Base-by-base conservation (phyloP, 192 early-diverging fungal species). In the Obelidium mucronatum region DNA sequence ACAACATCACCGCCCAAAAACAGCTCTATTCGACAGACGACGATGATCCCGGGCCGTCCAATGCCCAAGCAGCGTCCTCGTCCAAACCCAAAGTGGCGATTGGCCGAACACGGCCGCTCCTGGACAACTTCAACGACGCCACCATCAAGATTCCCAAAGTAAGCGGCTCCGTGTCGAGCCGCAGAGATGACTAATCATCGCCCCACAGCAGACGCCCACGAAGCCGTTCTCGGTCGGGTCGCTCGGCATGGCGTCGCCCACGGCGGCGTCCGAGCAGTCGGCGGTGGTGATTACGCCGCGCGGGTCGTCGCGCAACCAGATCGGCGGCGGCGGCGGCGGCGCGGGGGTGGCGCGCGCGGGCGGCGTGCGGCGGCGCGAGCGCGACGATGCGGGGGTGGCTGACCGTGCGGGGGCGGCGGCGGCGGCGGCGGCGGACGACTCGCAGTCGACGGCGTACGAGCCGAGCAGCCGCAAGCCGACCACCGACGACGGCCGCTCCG, bases 21-120 rank as follows among this genome's bases (percentile, higher is more conserved):
- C 59, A 61, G 59, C 59, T 61, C 30, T 61, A 61, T 31, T 61
- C 59, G 33, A 28, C 59, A 13, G 59, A 61, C 17, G 59, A 61
- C 59, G 59, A 61, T 22, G 24, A 31, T 17, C 59, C 59, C 15
- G 59, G 19, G n/a, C 22, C 59, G 8, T n/a, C 13, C 13, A 22
- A 8, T 1, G 22, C 59, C 15, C n/a, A 61, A 61, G 17, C 59
- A 26, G 19, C 19, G 24, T 15, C 22, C 15, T 0, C 22, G 33
- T 17, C 59, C 22, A 22, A 31, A 1, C 30, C 59, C 59, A 31
- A 61, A 17, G 17, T 31, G 33, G 17, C 59, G n/a, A 13, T 61
- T n/a, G n/a, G n/a, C n/a, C n/a, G n/a, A n/a, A n/a, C n/a, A n/a
- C n/a, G n/a, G n/a, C 13, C 11, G 11, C 48, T n/a, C n/a, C 13